These are phyloP conservation scores for Fusarium sp. DNA, from an alignment of 2,329 filamentous ascomycete species.

Conservation along the genomic window DNA sequence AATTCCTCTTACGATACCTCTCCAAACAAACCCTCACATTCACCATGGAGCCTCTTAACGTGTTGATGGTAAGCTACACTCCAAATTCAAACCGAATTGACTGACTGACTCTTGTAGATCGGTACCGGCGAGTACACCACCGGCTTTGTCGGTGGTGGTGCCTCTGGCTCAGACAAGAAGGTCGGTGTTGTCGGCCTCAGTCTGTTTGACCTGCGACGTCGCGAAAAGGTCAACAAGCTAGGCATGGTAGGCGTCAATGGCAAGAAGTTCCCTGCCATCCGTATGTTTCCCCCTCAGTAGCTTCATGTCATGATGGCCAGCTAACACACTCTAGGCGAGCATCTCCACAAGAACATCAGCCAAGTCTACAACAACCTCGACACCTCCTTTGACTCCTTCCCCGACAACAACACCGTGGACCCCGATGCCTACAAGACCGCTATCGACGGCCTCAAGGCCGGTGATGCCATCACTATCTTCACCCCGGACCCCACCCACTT, in stretches of 20 bases:
- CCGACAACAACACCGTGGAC: conserved; percentile 78
- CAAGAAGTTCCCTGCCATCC: conserved; percentile 90
- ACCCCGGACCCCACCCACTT: conserved; percentile 94
- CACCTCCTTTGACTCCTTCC: conserved; percentile 86
- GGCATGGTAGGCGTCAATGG: conserved; percentile 93
- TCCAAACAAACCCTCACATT: neutral
- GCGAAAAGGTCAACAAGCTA: conserved; percentile 88
- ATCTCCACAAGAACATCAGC: conserved; percentile 88
- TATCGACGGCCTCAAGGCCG: conserved; percentile 84
- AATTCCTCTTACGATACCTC: conserved; percentile 1
- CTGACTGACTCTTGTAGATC: conserved; percentile 62
- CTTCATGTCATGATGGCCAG: conserved; percentile 3
- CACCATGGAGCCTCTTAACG: conserved; percentile 71
- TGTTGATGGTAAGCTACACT: conserved; percentile 70
- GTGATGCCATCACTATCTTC: conserved; percentile 95
- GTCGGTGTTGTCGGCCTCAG: conserved; percentile 93
- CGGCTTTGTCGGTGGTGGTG: conserved; percentile 87
- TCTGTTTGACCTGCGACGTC: conserved; percentile 86
- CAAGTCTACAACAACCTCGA: conserved; percentile 91
- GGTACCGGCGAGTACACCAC: conserved; percentile 98
- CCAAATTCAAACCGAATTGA: neutral
- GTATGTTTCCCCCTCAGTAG: conserved; percentile 61
- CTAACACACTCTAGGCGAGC: conserved; percentile 69
- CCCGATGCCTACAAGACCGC: conserved; percentile 88
- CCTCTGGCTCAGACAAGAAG: conserved; percentile 93